phyloP scores from a whole-genome alignment of 768 basidiomycete genomes.

The Obba rivulosa region DNA sequence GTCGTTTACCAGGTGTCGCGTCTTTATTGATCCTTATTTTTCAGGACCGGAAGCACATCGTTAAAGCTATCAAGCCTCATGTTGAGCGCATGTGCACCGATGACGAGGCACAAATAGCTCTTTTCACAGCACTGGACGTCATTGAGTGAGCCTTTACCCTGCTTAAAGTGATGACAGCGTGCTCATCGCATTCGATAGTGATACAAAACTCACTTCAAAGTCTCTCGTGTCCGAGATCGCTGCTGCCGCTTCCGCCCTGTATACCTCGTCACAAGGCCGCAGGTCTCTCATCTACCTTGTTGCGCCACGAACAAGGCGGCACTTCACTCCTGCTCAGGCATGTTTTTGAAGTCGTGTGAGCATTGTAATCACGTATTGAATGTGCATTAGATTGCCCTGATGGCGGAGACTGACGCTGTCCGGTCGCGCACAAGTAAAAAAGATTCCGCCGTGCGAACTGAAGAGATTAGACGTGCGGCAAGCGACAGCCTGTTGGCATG shows the following conservation, averaged over 20 bases:
- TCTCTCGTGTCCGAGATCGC: slow-evolving; percentile 70
- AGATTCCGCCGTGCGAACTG: slow-evolving; percentile 49
- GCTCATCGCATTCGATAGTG: slow-evolving; percentile 37
- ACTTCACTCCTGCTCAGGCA: slow-evolving; percentile 71
- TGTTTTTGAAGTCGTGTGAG: not conserved
- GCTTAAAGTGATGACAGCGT: not conserved
- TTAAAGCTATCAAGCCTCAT: slow-evolving; percentile 87
- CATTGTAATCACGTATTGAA: not conserved
- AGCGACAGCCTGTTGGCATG: slow-evolving; percentile 72
- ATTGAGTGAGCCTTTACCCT: slow-evolving; percentile 61
- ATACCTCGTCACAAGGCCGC: slow-evolving; percentile 66
- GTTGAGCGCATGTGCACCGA: slow-evolving; percentile 83
- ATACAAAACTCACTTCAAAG: slow-evolving; percentile 87
- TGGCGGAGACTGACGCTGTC: slow-evolving; percentile 69
- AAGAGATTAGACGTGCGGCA: slow-evolving; percentile 69
- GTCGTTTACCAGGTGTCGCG: too few relatives aligned
- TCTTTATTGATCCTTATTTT: not conserved
- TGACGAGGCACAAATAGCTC: slow-evolving; percentile 84
- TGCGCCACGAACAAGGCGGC: slow-evolving; percentile 74
- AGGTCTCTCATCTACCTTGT: slow-evolving; percentile 80
- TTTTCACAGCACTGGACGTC: slow-evolving; percentile 87
- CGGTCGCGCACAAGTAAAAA: slow-evolving; percentile 84
- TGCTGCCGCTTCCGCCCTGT: slow-evolving; percentile 49
- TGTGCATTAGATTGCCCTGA: slow-evolving; percentile 42
- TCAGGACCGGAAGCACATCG: slow-evolving; percentile 85